Evolutionary conservation across 345 rosid genomes (phyloP).

Genomic region (Camelina sativa): DNA sequence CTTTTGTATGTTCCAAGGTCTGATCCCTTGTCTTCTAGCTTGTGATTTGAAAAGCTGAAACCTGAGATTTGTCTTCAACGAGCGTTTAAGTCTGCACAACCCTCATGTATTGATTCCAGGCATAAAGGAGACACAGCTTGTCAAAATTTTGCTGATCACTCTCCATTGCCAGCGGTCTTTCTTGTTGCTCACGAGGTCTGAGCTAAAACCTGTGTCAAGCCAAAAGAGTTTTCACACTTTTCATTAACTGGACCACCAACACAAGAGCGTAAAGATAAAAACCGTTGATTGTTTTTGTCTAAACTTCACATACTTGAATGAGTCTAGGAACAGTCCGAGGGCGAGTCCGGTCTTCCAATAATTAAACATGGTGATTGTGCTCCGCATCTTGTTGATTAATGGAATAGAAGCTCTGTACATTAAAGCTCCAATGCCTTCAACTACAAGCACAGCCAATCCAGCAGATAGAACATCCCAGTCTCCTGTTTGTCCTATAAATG

Average conservation of each 20-base stretch:
- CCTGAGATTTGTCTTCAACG: slow-evolving; percentile 14
- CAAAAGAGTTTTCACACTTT: slow-evolving; percentile 24
- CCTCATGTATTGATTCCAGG: slow-evolving; percentile 18
- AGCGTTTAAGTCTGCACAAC: neutral
- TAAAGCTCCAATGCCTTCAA: slow-evolving; percentile 92
- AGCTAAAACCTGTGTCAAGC: slow-evolving; percentile 40
- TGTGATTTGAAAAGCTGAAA: slow-evolving; percentile 1
- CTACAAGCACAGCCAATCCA: slow-evolving; percentile 72
- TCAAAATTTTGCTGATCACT: slow-evolving; percentile 20
- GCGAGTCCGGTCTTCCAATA: slow-evolving; percentile 92
- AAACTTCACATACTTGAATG: slow-evolving; percentile 69
- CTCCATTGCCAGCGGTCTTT: slow-evolving; percentile 1
- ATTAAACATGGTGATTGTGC: slow-evolving; percentile 71
- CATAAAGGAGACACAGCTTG: slow-evolving; percentile 19
- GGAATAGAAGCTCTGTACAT: slow-evolving; percentile 74
- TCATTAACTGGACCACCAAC: slow-evolving; percentile 10
- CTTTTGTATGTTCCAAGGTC: slow-evolving; percentile 1
- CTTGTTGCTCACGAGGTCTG: slow-evolving; percentile 24
- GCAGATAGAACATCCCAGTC: slow-evolving; percentile 99
- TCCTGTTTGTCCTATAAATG: slow-evolving; percentile 94
- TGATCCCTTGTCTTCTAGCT: slow-evolving; percentile 13
- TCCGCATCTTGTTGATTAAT: slow-evolving; percentile 52
- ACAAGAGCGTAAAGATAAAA: slow-evolving; percentile 26
- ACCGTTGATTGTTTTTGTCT: slow-evolving; percentile 31
- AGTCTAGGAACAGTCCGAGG: slow-evolving; percentile 93